Conservation (phyloP, 2,329 filamentous ascomycete genomes). For the Cercospora zeae-maydis region DNA sequence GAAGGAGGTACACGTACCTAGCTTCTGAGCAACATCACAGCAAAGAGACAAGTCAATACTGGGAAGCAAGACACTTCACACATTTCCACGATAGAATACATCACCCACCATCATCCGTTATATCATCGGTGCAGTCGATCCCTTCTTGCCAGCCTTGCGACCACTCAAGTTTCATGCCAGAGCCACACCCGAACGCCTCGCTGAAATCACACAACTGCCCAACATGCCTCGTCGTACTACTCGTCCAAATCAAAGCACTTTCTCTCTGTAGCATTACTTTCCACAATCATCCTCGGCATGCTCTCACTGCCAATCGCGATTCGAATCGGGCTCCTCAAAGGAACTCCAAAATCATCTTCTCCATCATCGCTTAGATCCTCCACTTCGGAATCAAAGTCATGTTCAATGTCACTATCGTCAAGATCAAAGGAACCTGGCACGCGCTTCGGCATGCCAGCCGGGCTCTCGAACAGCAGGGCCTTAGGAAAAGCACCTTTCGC, state of each 20-base stretch:
- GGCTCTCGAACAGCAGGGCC: slow-evolving; percentile 30
- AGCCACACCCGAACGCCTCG: not conserved
- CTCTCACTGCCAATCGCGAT: slow-evolving; percentile 21
- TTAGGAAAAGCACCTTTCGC: slow-evolving; percentile 45
- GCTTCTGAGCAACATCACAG: not conserved
- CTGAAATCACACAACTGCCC: not conserved
- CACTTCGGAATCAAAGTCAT: slow-evolving; percentile 36
- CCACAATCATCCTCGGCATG: slow-evolving; percentile 9
- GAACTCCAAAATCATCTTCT: slow-evolving; percentile 57
- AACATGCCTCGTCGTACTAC: not conserved
- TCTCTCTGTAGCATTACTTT: not conserved
- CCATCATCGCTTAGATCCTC: slow-evolving; percentile 7
- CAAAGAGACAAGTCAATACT: not conserved
- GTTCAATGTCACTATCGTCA: slow-evolving; percentile 55
- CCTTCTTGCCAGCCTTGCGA: not conserved
- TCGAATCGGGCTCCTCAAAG: slow-evolving; percentile 37
- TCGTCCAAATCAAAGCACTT: not conserved
- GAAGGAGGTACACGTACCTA: no score
- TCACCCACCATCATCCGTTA: not conserved
- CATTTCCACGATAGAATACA: not conserved
- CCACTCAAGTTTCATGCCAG: not conserved
- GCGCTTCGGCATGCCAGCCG: slow-evolving; percentile 46
- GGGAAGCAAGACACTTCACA: not conserved
- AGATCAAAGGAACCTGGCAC: slow-evolving; percentile 57
- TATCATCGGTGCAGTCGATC: slow-evolving; percentile 1